Evolutionary conservation across 768 basidiomycete species (phyloP).

Genomic region (Heimioporus sp.): DNA sequence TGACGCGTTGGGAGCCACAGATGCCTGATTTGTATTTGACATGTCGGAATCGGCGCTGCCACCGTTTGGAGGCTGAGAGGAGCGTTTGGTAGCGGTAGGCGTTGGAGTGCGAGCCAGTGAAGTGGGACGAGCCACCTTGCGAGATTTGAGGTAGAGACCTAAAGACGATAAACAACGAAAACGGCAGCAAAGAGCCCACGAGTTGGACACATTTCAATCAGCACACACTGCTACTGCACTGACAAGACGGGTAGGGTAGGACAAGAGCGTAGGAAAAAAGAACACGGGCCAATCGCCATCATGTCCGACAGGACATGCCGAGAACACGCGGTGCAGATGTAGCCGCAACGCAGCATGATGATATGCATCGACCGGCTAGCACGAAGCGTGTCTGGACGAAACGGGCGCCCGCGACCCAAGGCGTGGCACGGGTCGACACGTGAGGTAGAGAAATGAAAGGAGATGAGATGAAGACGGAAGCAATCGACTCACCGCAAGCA

Average conservation of each 20-base stretch:
- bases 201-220: constrained; percentile 41
- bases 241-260: constrained; percentile 31
- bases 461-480: constrained; percentile 32
- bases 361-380: constrained; percentile 33
- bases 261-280: constrained; percentile 31
- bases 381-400: constrained; percentile 24
- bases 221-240: constrained; percentile 35
- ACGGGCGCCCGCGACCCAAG: constrained; percentile 34
- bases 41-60: constrained; percentile 32
- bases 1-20: constrained; percentile 28
- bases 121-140: constrained; percentile 70
- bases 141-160: constrained; percentile 87
- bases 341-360: constrained; percentile 32
- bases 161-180: constrained; percentile 33
- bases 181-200: constrained; percentile 34
- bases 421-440: constrained; percentile 36
- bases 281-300: constrained; percentile 34
- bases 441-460: constrained; percentile 35
- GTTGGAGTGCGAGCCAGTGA: constrained; percentile 47
- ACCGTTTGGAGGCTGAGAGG: constrained; percentile 34
- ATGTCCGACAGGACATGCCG: constrained; percentile 33
- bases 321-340: constrained; percentile 34
- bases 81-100: constrained; percentile 30
- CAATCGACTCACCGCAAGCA: constrained; percentile 73
- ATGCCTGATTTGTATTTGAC: constrained; percentile 36